These are phyloP conservation scores for Andalucia godoyi DNA, from an alignment of 78 protist species.

Conservation along the genomic window DNA sequence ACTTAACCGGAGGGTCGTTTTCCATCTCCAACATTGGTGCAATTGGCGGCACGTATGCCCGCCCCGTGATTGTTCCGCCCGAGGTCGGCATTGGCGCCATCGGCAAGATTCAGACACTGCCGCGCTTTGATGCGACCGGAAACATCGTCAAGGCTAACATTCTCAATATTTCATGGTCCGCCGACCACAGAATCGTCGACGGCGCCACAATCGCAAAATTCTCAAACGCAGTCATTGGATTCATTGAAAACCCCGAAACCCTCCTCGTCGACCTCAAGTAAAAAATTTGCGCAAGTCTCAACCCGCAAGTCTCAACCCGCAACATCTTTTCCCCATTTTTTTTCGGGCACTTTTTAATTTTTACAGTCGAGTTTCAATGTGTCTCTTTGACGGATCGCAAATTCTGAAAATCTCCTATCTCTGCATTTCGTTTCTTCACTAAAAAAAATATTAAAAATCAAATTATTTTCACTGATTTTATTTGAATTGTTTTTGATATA, in stretches of 20 bases:
- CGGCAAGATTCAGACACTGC: slow-evolving; percentile 58
- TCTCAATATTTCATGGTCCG: slow-evolving; percentile 66
- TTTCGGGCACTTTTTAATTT: too few species aligned
- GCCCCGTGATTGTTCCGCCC: slow-evolving; percentile 69
- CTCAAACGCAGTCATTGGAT: slow-evolving; percentile 41
- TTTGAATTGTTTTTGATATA: too few species aligned
- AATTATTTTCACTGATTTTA: too few species aligned
- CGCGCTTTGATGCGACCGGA: slow-evolving; percentile 55
- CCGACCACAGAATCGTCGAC: slow-evolving; percentile 84
- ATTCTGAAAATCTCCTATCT: too few species aligned
- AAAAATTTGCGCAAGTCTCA: neutral
- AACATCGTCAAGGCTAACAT: slow-evolving; percentile 22
- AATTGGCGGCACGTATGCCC: slow-evolving; percentile 80
- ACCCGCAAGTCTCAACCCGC: too few species aligned
- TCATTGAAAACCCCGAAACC: slow-evolving; percentile 62
- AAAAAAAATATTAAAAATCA: too few species aligned
- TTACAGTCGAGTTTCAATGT: too few species aligned
- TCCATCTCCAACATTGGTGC: slow-evolving; percentile 84
- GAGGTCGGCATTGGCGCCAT: slow-evolving; percentile 49
- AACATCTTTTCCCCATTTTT: too few species aligned
- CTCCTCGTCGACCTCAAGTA: slow-evolving; percentile 64
- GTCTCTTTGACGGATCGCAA: too few species aligned
- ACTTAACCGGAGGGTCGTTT: slow-evolving; percentile 75
- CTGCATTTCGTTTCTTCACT: too few species aligned
- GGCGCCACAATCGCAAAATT: slow-evolving; percentile 84